These are phyloP conservation scores for Oryza glumipatula DNA, from an alignment of 176 grass and related monocot genomes.

Conservation along the genomic window DNA sequence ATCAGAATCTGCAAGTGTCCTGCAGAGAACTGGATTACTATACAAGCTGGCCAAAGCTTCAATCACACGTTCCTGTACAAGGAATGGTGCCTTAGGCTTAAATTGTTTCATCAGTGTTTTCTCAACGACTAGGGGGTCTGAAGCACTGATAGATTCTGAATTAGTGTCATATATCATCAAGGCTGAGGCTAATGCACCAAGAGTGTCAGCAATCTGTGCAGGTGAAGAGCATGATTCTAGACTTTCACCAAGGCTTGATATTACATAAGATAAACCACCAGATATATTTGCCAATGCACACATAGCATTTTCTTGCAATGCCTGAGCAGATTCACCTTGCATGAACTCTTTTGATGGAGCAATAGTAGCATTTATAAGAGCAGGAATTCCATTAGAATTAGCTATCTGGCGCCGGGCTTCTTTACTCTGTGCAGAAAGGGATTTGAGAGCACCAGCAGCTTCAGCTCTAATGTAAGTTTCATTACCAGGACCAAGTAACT, in stretches of 20 bases:
- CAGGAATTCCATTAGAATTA: constrained; percentile 93
- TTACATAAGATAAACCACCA: constrained; percentile 96
- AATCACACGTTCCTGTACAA: constrained; percentile 95
- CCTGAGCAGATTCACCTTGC: constrained; percentile 99
- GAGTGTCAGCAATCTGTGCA: constrained; percentile 93
- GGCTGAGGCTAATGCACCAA: constrained; percentile 96
- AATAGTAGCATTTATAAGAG: constrained; percentile 99
- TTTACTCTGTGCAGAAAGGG: constrained; percentile 95
- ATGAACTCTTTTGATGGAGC: constrained; percentile 99
- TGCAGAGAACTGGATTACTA: constrained; percentile 86
- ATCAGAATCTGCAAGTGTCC: constrained; percentile 80
- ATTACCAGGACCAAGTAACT: constrained; percentile 96
- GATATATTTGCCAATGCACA: constrained; percentile 99
- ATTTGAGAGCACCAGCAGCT: constrained; percentile 88
- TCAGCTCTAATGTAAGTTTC: constrained; percentile 92
- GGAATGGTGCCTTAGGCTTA: constrained; percentile 83
- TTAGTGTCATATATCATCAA: constrained; percentile 98
- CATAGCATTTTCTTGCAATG: constrained; percentile 99
- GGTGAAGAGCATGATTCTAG: constrained; percentile 95
- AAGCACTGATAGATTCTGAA: constrained; percentile 86
- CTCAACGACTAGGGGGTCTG: constrained; percentile 83
- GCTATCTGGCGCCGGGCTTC: constrained; percentile 94
- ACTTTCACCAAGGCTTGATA: constrained; percentile 97
- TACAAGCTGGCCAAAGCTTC: constrained; percentile 99
- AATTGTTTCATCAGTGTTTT: constrained; percentile 93